Evolutionary conservation across 768 basidiomycete genomes (phyloP).

Genomic region (Tubosaeta sp.): DNA sequence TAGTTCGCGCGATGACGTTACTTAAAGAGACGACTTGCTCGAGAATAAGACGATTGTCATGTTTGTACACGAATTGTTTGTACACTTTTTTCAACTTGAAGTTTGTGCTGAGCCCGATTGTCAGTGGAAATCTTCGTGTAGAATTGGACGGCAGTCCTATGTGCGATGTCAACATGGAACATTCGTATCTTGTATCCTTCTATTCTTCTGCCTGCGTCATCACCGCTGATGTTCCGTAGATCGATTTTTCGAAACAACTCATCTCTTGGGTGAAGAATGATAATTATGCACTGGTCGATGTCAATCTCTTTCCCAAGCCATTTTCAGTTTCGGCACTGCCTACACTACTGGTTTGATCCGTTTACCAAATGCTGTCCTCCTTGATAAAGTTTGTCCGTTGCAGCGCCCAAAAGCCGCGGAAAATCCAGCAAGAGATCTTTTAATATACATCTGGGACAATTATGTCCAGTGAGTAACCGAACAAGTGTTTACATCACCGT

Average conservation of each 20-base stretch:
- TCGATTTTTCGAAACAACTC: conserved; percentile 79
- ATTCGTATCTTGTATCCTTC: conserved; percentile 72
- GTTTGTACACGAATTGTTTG: conserved; percentile 95
- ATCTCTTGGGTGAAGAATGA: conserved; percentile 69
- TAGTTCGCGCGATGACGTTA: conserved; percentile 1
- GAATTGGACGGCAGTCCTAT: conserved; percentile 72
- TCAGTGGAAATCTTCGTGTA: conserved; percentile 82
- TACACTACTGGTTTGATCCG: conserved; percentile 29
- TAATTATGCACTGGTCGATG: conserved; percentile 75
- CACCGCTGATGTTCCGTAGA: conserved; percentile 41
- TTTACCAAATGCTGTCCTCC: neutral
- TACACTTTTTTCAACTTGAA: conserved; percentile 2
- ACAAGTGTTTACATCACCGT: neutral
- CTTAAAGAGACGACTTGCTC: conserved; percentile 67
- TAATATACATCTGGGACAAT: conserved; percentile 94
- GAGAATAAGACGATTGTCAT: conserved; percentile 74
- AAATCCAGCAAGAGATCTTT: conserved; percentile 51
- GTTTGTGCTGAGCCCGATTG: neutral
- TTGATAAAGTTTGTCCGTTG: neutral
- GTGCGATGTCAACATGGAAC: conserved; percentile 73
- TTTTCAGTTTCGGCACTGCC: conserved; percentile 26
- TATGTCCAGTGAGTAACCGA: conserved; percentile 72
- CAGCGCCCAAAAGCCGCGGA: conserved; percentile 41
- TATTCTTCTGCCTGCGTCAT: neutral
- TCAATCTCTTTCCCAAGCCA: conserved; percentile 76